phyloP scores from a whole-genome alignment of 2,329 filamentous ascomycete species.

The Colletotrichum tofieldiae region DNA sequence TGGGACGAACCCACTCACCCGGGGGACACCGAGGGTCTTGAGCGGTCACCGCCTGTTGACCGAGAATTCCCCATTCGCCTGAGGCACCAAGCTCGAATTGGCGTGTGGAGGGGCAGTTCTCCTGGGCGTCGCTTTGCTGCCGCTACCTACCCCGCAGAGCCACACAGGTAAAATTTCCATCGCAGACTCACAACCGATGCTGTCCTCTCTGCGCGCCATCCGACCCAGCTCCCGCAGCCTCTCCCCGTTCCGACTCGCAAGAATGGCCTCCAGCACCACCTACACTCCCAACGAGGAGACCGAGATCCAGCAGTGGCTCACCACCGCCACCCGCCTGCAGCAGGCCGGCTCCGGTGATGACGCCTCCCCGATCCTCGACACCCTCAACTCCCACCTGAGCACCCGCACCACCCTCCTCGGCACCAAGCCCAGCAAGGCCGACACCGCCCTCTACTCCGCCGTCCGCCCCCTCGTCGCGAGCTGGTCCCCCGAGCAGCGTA shows the following conservation, averaged over 20 bases:
- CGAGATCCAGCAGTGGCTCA: slow-evolving; percentile 92
- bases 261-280: slow-evolving; percentile 78
- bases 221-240: slow-evolving; percentile 56
- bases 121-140: slow-evolving; percentile 6
- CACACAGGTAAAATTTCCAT: slow-evolving; percentile 32
- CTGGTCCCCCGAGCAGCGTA: slow-evolving; percentile 90
- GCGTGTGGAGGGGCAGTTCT: slow-evolving; percentile 34
- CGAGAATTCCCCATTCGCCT: background rate
- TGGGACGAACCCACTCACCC: slow-evolving; percentile 2
- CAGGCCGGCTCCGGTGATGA: slow-evolving; percentile 66
- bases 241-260: slow-evolving; percentile 57
- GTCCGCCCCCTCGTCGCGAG: slow-evolving; percentile 82
- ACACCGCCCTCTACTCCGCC: slow-evolving; percentile 86
- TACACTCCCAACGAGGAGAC: slow-evolving; percentile 87
- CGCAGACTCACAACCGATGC: slow-evolving; percentile 50
- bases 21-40: background rate
- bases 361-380: slow-evolving; percentile 77
- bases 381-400: slow-evolving; percentile 89
- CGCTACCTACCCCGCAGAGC: slow-evolving; percentile 38
- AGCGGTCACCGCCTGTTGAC: background rate
- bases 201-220: slow-evolving; percentile 62
- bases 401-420: slow-evolving; percentile 92
- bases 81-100: slow-evolving; percentile 8
- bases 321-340: slow-evolving; percentile 80
- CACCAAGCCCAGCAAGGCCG: slow-evolving; percentile 89